Percentiles rank a stretch among this genome's conserved stretches.
Conservation (phyloP, 768 basidiomycete genomes). For the Termitomyces sp. region DNA sequence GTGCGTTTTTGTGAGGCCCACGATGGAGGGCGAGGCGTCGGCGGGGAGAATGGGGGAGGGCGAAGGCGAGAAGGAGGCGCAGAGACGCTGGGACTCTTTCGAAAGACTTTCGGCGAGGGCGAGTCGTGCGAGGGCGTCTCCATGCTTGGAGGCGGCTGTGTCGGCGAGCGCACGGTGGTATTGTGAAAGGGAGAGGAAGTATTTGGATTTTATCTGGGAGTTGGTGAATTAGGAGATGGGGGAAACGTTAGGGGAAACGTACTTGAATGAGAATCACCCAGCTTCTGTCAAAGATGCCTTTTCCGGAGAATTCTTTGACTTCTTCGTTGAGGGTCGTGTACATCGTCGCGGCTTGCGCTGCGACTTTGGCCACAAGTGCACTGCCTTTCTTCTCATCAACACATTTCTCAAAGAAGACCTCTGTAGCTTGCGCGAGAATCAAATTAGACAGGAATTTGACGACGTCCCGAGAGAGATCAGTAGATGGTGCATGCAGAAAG, state of each 20-base stretch:
- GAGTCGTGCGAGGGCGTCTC: constrained; percentile 79
- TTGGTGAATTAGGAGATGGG: background rate
- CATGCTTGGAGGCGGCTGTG: constrained; percentile 69
- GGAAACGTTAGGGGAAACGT: constrained; percentile 10
- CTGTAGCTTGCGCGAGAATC: constrained; percentile 90
- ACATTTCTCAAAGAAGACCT: constrained; percentile 94
- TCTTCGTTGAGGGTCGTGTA: constrained; percentile 84
- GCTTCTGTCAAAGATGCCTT: constrained; percentile 91
- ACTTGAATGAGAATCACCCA: constrained; percentile 89
- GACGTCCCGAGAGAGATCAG: constrained; percentile 90
- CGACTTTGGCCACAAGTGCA: constrained; percentile 78
- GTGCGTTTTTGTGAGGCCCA: constrained; percentile 82
- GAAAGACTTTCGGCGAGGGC: constrained; percentile 70
- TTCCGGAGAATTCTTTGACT: constrained; percentile 94
- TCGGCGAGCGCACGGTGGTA: constrained; percentile 85
- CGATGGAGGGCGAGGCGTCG: constrained; percentile 75
- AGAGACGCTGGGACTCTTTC: constrained; percentile 74
- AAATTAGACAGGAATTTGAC: constrained; percentile 88
- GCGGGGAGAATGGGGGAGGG: constrained; percentile 77
- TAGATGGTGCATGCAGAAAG: constrained; percentile 95
- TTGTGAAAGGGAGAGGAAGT: constrained; percentile 81
- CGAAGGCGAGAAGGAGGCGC: constrained; percentile 61
- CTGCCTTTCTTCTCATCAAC: constrained; percentile 86
- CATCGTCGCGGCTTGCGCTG: constrained; percentile 73
- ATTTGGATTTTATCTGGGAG: constrained; percentile 81